These are phyloP conservation scores for Pseudopyricularia cyperi DNA, from an alignment of 2,329 filamentous ascomycete genomes.

Conservation along the genomic window DNA sequence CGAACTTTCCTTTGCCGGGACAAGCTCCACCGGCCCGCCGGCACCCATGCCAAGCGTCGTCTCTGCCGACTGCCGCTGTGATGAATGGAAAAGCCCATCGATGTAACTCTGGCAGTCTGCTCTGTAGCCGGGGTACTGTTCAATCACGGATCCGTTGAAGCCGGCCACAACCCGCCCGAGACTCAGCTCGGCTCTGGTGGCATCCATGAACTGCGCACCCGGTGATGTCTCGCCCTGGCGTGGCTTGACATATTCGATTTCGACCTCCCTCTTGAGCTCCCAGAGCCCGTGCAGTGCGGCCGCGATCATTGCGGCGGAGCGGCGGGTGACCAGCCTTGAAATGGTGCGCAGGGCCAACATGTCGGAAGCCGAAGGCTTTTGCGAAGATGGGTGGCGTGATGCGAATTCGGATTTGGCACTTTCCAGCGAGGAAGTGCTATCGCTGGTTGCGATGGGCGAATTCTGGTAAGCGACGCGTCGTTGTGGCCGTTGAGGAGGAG, in stretches of 20 bases:
- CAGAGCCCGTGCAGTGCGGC: slow-evolving; percentile 46
- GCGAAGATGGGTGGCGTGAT: slow-evolving; percentile 30
- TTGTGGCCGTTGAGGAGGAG: background rate
- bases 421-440: slow-evolving; percentile 26
- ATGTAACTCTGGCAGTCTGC: slow-evolving; percentile 49
- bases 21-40: slow-evolving; percentile 41
- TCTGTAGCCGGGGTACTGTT: slow-evolving; percentile 61
- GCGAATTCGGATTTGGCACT: slow-evolving; percentile 34
- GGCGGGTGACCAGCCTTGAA: slow-evolving; percentile 39
- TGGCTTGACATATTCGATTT: slow-evolving; percentile 26
- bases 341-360: slow-evolving; percentile 38
- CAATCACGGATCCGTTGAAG: slow-evolving; percentile 68
- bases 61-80: background rate
- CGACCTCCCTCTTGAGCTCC: slow-evolving; percentile 37
- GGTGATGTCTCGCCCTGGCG: background rate
- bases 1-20: slow-evolving; percentile 61
- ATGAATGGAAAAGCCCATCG: slow-evolving; percentile 39
- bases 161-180: slow-evolving; percentile 45
- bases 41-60: background rate
- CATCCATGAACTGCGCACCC: slow-evolving; percentile 19
- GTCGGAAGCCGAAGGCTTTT: slow-evolving; percentile 28
- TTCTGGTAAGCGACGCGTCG: slow-evolving; percentile 1
- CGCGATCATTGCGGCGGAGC: slow-evolving; percentile 47
- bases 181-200: slow-evolving; percentile 31
- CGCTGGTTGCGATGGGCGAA: slow-evolving; percentile 18